Percentiles rank a stretch among this genome's conserved stretches.
Evolutionary conservation across 2,329 filamentous ascomycete species (phyloP).

Genomic region (Fusarium subtropicale): DNA sequence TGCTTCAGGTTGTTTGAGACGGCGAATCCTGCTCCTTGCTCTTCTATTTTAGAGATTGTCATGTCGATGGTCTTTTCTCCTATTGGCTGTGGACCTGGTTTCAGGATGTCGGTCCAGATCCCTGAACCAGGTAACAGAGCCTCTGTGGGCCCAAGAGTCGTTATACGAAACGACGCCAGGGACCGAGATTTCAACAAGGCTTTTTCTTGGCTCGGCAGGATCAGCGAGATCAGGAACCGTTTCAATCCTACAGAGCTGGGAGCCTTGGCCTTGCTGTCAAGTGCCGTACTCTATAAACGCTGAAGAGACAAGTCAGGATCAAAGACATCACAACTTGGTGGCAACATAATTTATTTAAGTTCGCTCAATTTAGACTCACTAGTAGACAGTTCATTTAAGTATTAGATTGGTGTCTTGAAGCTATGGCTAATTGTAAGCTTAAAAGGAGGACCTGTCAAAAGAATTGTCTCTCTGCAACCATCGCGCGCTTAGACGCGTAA

Average conservation of each 20-base stretch:
- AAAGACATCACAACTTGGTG: neutral
- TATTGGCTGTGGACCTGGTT: constrained; percentile 33
- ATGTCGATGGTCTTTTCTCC: constrained; percentile 16
- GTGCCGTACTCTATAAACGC: neutral
- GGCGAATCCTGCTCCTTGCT: neutral
- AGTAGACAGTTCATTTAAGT: neutral
- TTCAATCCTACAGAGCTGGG: neutral
- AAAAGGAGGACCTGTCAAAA: neutral
- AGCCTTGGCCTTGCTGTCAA: neutral
- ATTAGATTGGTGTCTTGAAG: neutral
- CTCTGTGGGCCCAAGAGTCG: constrained; percentile 7
- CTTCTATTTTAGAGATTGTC: neutral
- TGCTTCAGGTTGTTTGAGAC: constrained; percentile 22
- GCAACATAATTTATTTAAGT: neutral
- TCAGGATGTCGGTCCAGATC: constrained; percentile 25
- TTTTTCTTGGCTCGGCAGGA: neutral
- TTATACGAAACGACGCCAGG: constrained; percentile 18
- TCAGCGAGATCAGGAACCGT: constrained; percentile 9
- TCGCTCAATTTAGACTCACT: neutral
- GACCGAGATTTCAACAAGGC: neutral
- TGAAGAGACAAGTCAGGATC: neutral
- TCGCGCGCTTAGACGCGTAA: constrained; percentile 4
- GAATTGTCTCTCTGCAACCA: neutral
- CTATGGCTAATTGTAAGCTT: constrained; percentile 1
- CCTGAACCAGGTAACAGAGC: constrained; percentile 26